Conservation (phyloP, 2,329 filamentous ascomycete species). For the Microdochium trichocladiopsis region DNA sequence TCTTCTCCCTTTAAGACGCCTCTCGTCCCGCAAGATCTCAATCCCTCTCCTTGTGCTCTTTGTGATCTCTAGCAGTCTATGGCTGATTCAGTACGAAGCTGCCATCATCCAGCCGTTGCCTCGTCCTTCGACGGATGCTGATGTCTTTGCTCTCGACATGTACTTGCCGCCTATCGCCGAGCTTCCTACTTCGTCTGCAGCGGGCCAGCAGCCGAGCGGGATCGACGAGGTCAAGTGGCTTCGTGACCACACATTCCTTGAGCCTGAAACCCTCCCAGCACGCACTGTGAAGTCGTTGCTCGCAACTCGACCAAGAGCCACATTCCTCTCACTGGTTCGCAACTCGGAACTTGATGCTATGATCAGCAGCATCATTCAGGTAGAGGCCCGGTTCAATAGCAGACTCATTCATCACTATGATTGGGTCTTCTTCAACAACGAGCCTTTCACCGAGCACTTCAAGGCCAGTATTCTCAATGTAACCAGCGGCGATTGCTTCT, state of each 20-base stretch:
- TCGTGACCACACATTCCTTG: constrained; percentile 14
- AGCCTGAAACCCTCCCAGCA: constrained; percentile 5
- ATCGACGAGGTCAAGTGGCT: constrained; percentile 17
- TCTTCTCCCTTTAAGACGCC: too few relatives aligned
- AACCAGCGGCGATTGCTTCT: constrained; percentile 65
- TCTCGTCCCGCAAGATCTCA: constrained; percentile 13
- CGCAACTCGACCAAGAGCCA: constrained; percentile 24
- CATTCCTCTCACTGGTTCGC: constrained; percentile 61
- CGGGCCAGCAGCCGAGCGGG: constrained; percentile 1
- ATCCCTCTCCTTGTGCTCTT: constrained; percentile 10
- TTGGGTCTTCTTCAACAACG: constrained; percentile 84
- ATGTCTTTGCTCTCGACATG: constrained; percentile 6
- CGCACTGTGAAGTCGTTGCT: constrained; percentile 8
- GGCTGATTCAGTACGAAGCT: constrained; percentile 10
- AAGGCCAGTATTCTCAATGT: constrained; percentile 59
- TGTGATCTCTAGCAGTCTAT: constrained; percentile 11
- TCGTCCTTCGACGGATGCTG: background rate
- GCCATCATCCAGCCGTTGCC: constrained; percentile 2
- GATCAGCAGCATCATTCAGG: constrained; percentile 62
- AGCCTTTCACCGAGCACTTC: constrained; percentile 71
- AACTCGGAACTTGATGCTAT: constrained; percentile 64
- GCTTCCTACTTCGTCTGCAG: constrained; percentile 4
- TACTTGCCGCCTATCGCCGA: constrained; percentile 15
- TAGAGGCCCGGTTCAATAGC: constrained; percentile 71
- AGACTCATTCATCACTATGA: constrained; percentile 70